Percentiles rank a stretch among this genome's conserved stretches.
Conservation (phyloP, 2,329 filamentous ascomycete genomes). For the Didymella arachidicola region DNA sequence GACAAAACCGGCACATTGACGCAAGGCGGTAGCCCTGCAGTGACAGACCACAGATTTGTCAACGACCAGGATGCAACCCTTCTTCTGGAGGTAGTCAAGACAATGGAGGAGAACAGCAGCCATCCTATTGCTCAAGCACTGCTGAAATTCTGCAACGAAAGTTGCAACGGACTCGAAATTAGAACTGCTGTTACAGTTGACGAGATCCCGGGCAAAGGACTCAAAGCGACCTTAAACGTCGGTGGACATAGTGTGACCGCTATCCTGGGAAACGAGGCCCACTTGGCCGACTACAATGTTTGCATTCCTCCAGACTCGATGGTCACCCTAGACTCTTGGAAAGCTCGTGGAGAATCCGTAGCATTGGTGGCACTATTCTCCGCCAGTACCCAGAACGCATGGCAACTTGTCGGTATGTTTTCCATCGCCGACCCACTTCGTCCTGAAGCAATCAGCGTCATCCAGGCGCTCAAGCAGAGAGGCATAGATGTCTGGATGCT, state of each 20-base stretch:
- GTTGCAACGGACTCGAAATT: conserved; percentile 7
- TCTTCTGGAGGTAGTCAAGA: conserved; percentile 64
- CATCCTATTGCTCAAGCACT: conserved; percentile 79
- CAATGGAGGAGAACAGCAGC: conserved; percentile 73
- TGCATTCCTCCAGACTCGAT: conserved; percentile 32
- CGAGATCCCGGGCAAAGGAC: conserved; percentile 75
- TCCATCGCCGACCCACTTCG: conserved; percentile 84
- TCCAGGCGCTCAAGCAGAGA: conserved; percentile 68
- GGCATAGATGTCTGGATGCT: conserved; percentile 88
- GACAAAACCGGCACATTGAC: conserved; percentile 90
- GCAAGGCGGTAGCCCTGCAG: conserved; percentile 72
- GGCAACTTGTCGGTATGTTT: conserved; percentile 68
- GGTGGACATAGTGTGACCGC: conserved; percentile 50
- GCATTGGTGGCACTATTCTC: conserved; percentile 48
- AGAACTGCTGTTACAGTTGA: conserved; percentile 56
- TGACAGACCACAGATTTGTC: conserved; percentile 63
- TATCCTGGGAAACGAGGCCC: conserved; percentile 74
- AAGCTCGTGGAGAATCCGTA: conserved; percentile 53
- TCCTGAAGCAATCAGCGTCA: conserved; percentile 71
- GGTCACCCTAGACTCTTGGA: conserved; percentile 49
- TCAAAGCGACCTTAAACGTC: conserved; percentile 64
- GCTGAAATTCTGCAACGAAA: conserved; percentile 64
- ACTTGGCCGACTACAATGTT: conserved; percentile 62
- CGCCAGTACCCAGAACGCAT: conserved; percentile 24
- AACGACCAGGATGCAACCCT: conserved; percentile 42